Evolutionary conservation across 108 stramenopile species (phyloP), one percentile per base, ranked within the genome.

Genomic region (Fragilaria radians): DNA sequence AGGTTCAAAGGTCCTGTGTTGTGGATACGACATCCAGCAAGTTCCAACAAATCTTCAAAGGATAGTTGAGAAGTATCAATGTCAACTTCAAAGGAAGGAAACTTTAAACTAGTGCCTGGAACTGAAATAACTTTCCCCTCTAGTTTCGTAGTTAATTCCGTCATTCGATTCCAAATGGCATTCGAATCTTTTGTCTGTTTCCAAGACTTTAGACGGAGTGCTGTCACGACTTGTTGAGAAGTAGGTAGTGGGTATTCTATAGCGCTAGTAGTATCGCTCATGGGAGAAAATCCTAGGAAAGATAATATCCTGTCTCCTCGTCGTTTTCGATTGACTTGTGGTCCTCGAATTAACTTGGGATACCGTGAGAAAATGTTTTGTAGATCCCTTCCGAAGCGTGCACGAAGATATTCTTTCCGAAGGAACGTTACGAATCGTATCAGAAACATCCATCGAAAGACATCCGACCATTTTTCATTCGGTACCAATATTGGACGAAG

Each of bases 1-100:
- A 76, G 68, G 72, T 93, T 93, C 24, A 89, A 67, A 14, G 88
- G 81, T 28, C 86, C 82, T 50, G 82, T 79, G 42, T 57, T 17
- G 46, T 51, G 14, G 18, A 76, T 49, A 73, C 76, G 66, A 58
- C 84, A 62, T 67, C 84, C 67, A 28, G 62, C 48, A 49, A 73
- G 32, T 50, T 83, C 72, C 57, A 72, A 58, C 61, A 89, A 26
- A 5, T 88, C 71, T 32, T 79, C 78, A 27, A 86, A 29, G 27
- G 48, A 50, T 30, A 72, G 29, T 1, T 54, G 21, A 11, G 59
- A 19, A 5, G 73, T 2, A 30, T 63, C 57, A 22, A 53, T 46
- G 7, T 74, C 64, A 7, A 33, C 14, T n/a, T 66, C 61, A 1
- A 73, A 29, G 26, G 48, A 32, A 36, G 68, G 57, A 28, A 48